Evolutionary conservation across 805 yeast species (phyloP), one percentile per base, ranked within the genome.

Genomic region (Teunomyces barrocoloradensis): DNA sequence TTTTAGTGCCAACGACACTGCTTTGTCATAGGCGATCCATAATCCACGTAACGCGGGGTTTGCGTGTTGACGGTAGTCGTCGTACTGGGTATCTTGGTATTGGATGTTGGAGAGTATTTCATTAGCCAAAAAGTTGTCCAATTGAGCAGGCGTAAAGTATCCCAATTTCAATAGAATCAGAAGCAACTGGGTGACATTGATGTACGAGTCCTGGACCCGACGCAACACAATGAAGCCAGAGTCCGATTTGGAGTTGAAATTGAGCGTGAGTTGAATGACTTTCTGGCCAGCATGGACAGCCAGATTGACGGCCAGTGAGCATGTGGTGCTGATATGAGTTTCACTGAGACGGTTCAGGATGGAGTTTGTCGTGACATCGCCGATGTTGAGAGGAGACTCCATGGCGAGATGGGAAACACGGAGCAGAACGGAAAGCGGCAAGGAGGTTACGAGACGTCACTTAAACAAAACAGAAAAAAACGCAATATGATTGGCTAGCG

Each of bases 1-100:
- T 44, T 65, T 65, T 21, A 64, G 54, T 10, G 75, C 69, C n/a
- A 73, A 48, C 17, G 55, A 47, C 13, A 73, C 73, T 2, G 77
- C 76, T 53, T 65, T 69, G 47, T 72, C 78, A 57, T 70, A 73
- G 11, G 77, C 68, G 20, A 73, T 61, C 78, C 78, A 73, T 17
- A 71, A 44, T 0, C 78, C 78, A 28, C 63, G 54, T 29, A 72
- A 48, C 34, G 51, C 53, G 3, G 50, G 28, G 47, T 64, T 62
- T 17, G 60, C 64, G 50, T 64, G 65, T n/a, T 53, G 43, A 4
- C 66, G 52, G 30, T 55, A 62, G 56, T 73, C 75, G 43, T 50
- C 42, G 34, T 33, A 50, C 47, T 25, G 54, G 57, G 36, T 55
- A n/a, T 58, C 59, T 30, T 56, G 49, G 53, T 63, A 71, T 49